These are phyloP conservation scores for Carallia pectinifolia DNA, from an alignment of 345 rosid genomes.

Conservation along the genomic window DNA sequence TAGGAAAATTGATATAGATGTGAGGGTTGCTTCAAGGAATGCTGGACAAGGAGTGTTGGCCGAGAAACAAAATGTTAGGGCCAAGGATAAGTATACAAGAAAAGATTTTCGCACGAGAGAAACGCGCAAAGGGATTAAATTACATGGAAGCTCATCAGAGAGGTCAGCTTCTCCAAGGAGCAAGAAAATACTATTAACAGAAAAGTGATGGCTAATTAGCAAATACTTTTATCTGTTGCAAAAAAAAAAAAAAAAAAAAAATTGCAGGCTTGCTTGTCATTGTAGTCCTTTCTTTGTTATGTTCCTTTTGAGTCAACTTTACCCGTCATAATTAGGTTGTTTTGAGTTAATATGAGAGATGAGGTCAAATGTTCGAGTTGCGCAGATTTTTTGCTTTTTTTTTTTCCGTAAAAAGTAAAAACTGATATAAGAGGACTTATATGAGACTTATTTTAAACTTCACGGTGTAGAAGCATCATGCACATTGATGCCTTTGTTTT, in stretches of 20 bases:
- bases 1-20: conserved; percentile 11
- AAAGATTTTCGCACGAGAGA: not conserved
- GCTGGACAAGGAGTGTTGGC: conserved; percentile 8
- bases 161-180: conserved; percentile 4
- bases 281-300: not conserved
- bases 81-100: not conserved
- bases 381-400: no score
- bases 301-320: not conserved
- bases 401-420: no score
- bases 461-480: no score
- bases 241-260: no score
- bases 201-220: conserved; percentile 1
- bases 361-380: no score
- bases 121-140: not conserved
- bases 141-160: not conserved
- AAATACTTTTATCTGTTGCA: not conserved
- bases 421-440: no score
- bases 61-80: conserved; percentile 3
- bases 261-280: conserved; percentile 14
- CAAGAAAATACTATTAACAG: not conserved
- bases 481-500: no score
- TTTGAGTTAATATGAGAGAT: not conserved
- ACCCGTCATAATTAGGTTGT: not conserved
- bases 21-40: conserved; percentile 9
- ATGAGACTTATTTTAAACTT: no score